These are phyloP conservation scores for Apiospora rasikravindrae DNA, from an alignment of 2,329 filamentous ascomycete genomes.

Conservation along the genomic window DNA sequence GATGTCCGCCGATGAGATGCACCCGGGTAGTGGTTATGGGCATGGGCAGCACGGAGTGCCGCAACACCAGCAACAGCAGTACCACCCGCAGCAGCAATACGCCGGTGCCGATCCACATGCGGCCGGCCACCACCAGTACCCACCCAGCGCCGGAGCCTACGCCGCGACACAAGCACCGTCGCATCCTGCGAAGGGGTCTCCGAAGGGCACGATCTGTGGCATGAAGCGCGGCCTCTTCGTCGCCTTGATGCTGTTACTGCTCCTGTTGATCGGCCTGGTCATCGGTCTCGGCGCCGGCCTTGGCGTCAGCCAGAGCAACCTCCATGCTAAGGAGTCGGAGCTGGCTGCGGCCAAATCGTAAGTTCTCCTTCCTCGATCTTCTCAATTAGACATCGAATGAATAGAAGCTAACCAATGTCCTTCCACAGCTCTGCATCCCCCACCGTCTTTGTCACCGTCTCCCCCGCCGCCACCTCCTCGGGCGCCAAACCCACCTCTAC, in stretches of 20 bases:
- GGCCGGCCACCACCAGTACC: background rate
- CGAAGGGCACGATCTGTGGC: constrained; percentile 21
- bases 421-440: background rate
- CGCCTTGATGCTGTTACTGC: constrained; percentile 24
- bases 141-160: background rate
- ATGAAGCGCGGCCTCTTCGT: constrained; percentile 30
- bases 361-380: constrained; percentile 13
- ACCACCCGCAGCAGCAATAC: background rate
- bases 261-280: constrained; percentile 31
- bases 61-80: background rate
- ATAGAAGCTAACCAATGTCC: constrained; percentile 4
- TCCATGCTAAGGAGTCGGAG: constrained; percentile 29
- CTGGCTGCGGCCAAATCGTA: constrained; percentile 27
- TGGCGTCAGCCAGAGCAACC: constrained; percentile 34
- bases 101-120: background rate
- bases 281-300: constrained; percentile 38
- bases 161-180: background rate
- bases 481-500: constrained; percentile 19
- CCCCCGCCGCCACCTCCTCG: constrained; percentile 23
- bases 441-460: constrained; percentile 6
- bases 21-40: background rate
- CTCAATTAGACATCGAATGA: background rate
- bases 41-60: background rate
- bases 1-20: background rate
- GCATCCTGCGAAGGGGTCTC: background rate